Evolutionary conservation across 2,329 filamentous ascomycete genomes (phyloP).

Genomic region (Colletotrichum viniferum): DNA sequence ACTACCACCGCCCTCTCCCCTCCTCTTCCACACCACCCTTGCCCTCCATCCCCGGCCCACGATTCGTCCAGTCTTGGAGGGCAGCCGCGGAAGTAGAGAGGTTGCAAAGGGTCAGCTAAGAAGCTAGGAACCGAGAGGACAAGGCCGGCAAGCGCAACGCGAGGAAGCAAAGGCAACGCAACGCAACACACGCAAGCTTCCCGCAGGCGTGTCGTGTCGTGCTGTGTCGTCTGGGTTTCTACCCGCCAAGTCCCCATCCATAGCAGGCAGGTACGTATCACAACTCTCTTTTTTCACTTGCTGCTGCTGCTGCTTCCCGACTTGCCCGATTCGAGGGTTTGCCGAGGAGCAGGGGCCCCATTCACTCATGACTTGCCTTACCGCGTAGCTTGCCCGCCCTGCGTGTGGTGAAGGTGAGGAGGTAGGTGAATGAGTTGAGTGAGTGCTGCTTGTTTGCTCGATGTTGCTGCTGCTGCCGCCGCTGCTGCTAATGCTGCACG

Average conservation of each 20-base stretch:
- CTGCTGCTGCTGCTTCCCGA: neutral
- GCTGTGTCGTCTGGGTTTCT: neutral
- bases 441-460: neutral
- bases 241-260: neutral
- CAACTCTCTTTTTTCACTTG: neutral
- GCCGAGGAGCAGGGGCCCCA: conserved; percentile 1
- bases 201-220: neutral
- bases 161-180: neutral
- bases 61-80: conserved; percentile 2
- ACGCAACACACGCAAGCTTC: conserved; percentile 12
- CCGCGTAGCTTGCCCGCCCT: neutral
- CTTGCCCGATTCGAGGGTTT: neutral
- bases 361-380: neutral
- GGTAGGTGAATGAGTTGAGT: neutral
- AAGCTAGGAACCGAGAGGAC: conserved; percentile 5
- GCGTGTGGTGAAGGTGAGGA: neutral
- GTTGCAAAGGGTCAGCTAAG: neutral
- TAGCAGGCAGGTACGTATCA: conserved; percentile 13
- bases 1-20: neutral
- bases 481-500: conserved; percentile 4
- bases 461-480: neutral
- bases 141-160: conserved; percentile 1
- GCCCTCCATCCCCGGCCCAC: neutral
- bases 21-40: neutral
- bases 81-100: neutral